Evolutionary conservation across 2,329 filamentous ascomycete species (phyloP).

Genomic region (Akanthomyces dipterigenus): DNA sequence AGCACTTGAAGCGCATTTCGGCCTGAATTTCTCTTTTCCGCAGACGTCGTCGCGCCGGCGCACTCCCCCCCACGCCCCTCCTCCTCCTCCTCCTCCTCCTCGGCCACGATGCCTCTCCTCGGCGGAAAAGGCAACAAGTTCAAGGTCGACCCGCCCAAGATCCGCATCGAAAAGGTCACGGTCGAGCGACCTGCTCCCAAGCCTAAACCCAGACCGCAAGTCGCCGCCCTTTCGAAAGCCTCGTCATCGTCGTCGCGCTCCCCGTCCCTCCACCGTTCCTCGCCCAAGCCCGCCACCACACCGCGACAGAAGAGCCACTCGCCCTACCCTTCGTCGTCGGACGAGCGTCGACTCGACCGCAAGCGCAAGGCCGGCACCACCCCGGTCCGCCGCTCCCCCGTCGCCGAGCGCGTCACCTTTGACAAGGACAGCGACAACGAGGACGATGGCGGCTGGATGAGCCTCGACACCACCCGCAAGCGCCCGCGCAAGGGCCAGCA

Average conservation of each 20-base stretch:
- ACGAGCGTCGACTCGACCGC: constrained; percentile 32
- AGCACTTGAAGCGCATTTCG: neutral
- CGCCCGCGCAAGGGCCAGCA: constrained; percentile 36
- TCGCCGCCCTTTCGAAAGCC: constrained; percentile 20
- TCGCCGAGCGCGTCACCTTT: constrained; percentile 42
- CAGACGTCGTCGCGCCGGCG: neutral
- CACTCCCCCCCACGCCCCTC: neutral
- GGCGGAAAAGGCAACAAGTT: constrained; percentile 40
- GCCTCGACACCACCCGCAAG: constrained; percentile 40
- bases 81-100: neutral
- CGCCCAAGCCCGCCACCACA: constrained; percentile 32
- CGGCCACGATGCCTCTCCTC: constrained; percentile 27
- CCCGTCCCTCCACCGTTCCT: constrained; percentile 29
- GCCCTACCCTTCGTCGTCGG: constrained; percentile 34
- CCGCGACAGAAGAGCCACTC: constrained; percentile 34
- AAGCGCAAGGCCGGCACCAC: constrained; percentile 41
- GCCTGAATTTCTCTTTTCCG: neutral
- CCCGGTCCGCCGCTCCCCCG: constrained; percentile 34
- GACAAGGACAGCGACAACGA: constrained; percentile 45
- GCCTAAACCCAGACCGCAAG: constrained; percentile 30
- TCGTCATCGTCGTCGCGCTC: constrained; percentile 28
- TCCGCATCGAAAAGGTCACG: constrained; percentile 47
- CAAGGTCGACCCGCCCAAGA: constrained; percentile 43
- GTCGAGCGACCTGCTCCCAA: constrained; percentile 32
- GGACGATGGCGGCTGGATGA: constrained; percentile 46